Base-by-base conservation (phyloP, 2,329 filamentous ascomycete genomes). In the Coccinonectria pachysandricola region DNA sequence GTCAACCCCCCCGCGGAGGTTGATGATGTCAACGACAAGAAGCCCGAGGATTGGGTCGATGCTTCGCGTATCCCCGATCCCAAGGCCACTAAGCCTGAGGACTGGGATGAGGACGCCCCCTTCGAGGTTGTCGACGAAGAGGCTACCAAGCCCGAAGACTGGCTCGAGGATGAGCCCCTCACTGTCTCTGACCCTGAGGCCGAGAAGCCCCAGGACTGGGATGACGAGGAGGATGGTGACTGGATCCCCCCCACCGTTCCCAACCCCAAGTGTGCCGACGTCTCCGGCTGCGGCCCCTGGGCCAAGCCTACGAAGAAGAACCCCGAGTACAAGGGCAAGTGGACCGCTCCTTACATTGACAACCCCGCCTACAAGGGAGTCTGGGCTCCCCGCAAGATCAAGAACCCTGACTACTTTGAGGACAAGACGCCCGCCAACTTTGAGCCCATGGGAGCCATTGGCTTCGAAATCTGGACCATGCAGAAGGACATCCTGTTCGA, bases 391-490 rank as follows among this genome's bases (percentile, higher is more conserved):
- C 76, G 78, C 62, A 94, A 95, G 80, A 95, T 98, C 57, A 68
- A 81, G 64, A 98, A 98, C 79, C 91, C 91, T 38, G 71, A 79
- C 59, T 96, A 79, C 73, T 98, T 77, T 46, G 87, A 98, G 73
- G 91, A 96, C 72, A 94, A 94, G 79, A 82, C 73, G 36, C 91
- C 91, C 27, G 68, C 91, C 57, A 91, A 94, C 75, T 83, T 98
- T 52, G 91, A 98, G 71, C 87, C 91, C 44, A 96, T 98, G 59
- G 91, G 91, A 52, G 88, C 85, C 66, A 87, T 96, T 64, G 91
- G 91, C 48, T 96, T 96, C 52, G 91, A 98, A 64, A 88, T 98
- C 65, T 98, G 91, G 91, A 96, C 91, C 50, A 98, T 98, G 91
- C 88, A 95, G 65, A 93, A 78, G 58, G 82, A 95, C 54, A 96